Conservation (phyloP, 768 basidiomycete genomes). For the Sarcodon aspratus region DNA sequence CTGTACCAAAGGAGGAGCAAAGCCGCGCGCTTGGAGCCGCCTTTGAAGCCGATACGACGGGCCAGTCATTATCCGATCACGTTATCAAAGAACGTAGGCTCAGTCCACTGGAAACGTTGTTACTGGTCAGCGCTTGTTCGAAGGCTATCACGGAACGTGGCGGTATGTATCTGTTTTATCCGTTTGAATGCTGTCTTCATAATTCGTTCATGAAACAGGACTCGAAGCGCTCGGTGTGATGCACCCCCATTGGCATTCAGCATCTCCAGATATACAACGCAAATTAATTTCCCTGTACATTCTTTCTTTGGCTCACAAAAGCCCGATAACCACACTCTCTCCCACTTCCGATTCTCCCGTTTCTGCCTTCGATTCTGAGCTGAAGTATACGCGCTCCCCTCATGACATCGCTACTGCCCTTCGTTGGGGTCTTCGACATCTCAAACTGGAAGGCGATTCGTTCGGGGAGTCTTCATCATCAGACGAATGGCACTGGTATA, state of each 20-base stretch:
- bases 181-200: background rate
- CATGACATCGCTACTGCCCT: conserved; percentile 75
- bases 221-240: conserved; percentile 74
- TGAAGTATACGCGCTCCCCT: conserved; percentile 52
- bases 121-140: conserved; percentile 59
- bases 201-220: conserved; percentile 27
- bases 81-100: conserved; percentile 47
- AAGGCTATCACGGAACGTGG: conserved; percentile 54
- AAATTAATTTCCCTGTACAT: conserved; percentile 64
- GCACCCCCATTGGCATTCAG: conserved; percentile 77
- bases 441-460: conserved; percentile 43
- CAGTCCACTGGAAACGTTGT: conserved; percentile 49
- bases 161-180: conserved; percentile 17
- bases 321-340: conserved; percentile 36
- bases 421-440: conserved; percentile 72
- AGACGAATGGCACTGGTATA: conserved; percentile 53
- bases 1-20: conserved; percentile 35
- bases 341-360: conserved; percentile 33
- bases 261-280: conserved; percentile 59
- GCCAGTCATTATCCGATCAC: conserved; percentile 38
- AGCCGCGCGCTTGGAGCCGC: conserved; percentile 41
- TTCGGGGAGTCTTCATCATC: conserved; percentile 37
- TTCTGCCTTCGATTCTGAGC: conserved; percentile 51
- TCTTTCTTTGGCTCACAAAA: conserved; percentile 43
- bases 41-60: conserved; percentile 44